Base-by-base conservation (phyloP, 768 basidiomycete species). In the Leccinum obscurum region DNA sequence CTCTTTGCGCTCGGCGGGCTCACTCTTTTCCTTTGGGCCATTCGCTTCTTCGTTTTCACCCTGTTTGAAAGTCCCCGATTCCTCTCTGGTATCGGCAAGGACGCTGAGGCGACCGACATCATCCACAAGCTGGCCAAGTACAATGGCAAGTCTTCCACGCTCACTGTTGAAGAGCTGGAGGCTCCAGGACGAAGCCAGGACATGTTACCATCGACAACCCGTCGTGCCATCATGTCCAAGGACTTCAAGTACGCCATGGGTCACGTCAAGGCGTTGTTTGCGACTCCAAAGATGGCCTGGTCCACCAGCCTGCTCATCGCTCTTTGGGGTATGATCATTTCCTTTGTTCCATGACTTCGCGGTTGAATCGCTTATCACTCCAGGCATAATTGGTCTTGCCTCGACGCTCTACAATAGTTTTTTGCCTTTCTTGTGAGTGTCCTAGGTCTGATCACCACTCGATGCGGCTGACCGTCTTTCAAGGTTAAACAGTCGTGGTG, bases 381-480 rank as follows among this genome's bases (percentile, higher is more conserved):
- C 61, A 89, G 89, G 85, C 1, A 74, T 89, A 34, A 91, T 92
- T 57, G 90, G 89, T 4, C 80, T 92, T 17, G 88, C 87, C 0
- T 88, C 85, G 60, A 89, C 89, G 2, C 75, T 92, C 69, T 87
- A 84, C 63, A 81, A 84, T 64, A 78, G 74, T 55, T 82, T 83
- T 70, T 73, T 85, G 28, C 80, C 82, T 5, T 85, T 78, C 65
- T 75, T 81, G 84, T 84, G 61, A 61, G 81, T 72, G 3, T 13
- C 8, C 39, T 41, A 56, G 1, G 5, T 17, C 39, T 20, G 7
- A 8, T 17, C 13, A 8, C 4, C n/a, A 3, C n/a, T 55, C 14
- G 48, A 54, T 39, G 14, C 17, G 24, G 14, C 49, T 63, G 44
- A 58, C 24, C 10, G 3, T 34, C 26, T 50, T 14, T 55, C 44